Evolutionary conservation across 2,329 filamentous ascomycete species (phyloP).

Genomic region (Macroventuria anomochaeta): DNA sequence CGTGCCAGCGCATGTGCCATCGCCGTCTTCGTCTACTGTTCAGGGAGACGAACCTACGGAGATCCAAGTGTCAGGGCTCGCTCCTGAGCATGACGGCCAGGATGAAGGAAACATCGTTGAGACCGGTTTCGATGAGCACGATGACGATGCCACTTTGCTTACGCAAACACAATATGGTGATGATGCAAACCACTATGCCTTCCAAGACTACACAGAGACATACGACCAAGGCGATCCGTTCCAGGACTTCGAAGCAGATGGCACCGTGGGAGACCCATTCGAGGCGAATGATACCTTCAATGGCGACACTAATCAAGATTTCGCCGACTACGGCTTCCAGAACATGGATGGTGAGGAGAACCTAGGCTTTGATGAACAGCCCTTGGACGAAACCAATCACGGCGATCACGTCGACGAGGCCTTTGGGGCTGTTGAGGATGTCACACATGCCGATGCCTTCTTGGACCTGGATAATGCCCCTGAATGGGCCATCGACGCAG

Average conservation of each 20-base stretch:
- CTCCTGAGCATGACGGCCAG: conserved; percentile 8
- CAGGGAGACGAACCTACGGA: conserved; percentile 39
- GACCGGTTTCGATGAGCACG: conserved; percentile 11
- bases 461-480: conserved; percentile 28
- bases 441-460: conserved; percentile 24
- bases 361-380: conserved; percentile 20
- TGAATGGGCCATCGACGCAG: conserved; percentile 29
- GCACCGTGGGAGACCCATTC: conserved; percentile 18
- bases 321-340: conserved; percentile 29
- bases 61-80: conserved; percentile 13
- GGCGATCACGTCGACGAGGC: conserved; percentile 13
- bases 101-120: conserved; percentile 10
- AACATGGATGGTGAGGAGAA: conserved; percentile 23
- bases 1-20: conserved; percentile 21
- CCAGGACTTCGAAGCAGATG: conserved; percentile 24
- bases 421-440: conserved; percentile 18
- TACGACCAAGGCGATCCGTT: conserved; percentile 21
- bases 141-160: conserved; percentile 11
- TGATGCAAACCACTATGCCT: conserved; percentile 21
- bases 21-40: conserved; percentile 43
- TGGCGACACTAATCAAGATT: conserved; percentile 36
- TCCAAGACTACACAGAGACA: conserved; percentile 26
- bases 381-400: conserved; percentile 11
- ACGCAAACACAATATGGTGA: conserved; percentile 21
- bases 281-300: conserved; percentile 18